Base-by-base conservation (phyloP, 257 asterid genomes). In the Echites panduratus region DNA sequence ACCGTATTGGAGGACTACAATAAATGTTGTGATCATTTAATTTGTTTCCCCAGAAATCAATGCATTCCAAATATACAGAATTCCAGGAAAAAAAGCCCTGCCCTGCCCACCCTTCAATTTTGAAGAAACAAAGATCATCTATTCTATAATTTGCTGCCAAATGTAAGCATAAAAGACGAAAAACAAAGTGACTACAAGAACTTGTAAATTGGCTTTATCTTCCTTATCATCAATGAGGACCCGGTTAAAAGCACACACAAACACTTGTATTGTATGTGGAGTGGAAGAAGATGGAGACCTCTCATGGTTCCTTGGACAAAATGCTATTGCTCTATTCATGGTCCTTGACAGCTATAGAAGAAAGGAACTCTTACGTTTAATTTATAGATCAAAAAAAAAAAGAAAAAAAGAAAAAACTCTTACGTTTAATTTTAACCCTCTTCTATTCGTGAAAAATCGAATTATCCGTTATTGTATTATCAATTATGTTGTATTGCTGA, bases 281-380 rank as follows among this genome's bases (percentile, higher is more conserved):
- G 8, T n/a, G n/a, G n/a, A n/a, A n/a, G 53, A 12, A 19, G 63
- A 57, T 62, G 63, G 64, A 26, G 76, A 73, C 70, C 52, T 13
- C 14, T 52, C 35, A 63, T 13, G 12, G 70, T 12, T 73, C 48
- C 14, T 19, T 38, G 76, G 68, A 49, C 10, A 62, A 63, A 68
- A 73, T 73, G n/a, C 35, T 59, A 73, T 48, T 45, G n/a, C n/a
- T n/a, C 24, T 2, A 62, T 12, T 65, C 63, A 16, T 35, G 24
- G 22, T 62, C 44, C 17, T 52, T 19, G 70, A 48, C 76, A 73
- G 76, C 61, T 19, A 48, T 27, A 45, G n/a, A 20, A 26, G 72
- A 74, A 66, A 74, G 49, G 47, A 64, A 65, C 56, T 56, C n/a
- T n/a, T n/a, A n/a, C n/a, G n/a, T n/a, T n/a, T n/a, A n/a, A n/a